Base-by-base conservation (phyloP, 169 alveolate species). In the Neospora caninum region DNA sequence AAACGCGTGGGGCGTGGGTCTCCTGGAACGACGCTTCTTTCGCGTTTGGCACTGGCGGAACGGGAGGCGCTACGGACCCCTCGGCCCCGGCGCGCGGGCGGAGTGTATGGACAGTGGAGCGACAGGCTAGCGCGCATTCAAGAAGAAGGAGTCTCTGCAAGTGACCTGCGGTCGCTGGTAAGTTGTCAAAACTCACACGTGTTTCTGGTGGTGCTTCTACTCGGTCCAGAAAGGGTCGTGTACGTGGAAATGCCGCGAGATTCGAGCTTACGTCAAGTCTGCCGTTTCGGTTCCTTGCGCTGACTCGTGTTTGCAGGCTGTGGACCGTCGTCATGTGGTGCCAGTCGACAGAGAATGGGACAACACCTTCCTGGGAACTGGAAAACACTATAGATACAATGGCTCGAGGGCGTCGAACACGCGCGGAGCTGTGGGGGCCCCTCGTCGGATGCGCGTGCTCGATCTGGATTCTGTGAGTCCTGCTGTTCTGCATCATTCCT, bases 381-480 rank as follows among this genome's bases (percentile, higher is more conserved):
- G 34, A 78, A 39, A 34, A 34, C 34, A 34, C n/a, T 78, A 6
- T 20, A 34, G 87, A 39, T 39, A 39, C 43, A 31, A 22, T 27
- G 87, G 87, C 53, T 4, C 87, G 53, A 27, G 53, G 42, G 18
- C 41, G 31, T 38, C 87, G 2, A 20, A 22, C 34, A 39, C 27
- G 9, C 41, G 25, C 16, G 42, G 34, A 34, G 43, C 53, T 18
- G 87, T 78, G 29, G 45, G 53, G 16, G 41, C 45, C 31, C 45
- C 87, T 78, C 87, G 67, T 0, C 89, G 89, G 42, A 42, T 82
- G 89, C 89, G 89, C 88, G 93, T 94, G 83, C 78, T 93, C 64
- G 96, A 94, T 41, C 36, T 94, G 42, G 96, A 94, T 67, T n/a
- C 92, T 36, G 64, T 94, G 45, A 36, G 88, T 22, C 70, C 91